A percentile compares a stretch with the other conserved stretches of the same genome.
phyloP scores from a whole-genome alignment of 495 filamentous ascomycete species.

The Trypethelium eluteriae region DNA sequence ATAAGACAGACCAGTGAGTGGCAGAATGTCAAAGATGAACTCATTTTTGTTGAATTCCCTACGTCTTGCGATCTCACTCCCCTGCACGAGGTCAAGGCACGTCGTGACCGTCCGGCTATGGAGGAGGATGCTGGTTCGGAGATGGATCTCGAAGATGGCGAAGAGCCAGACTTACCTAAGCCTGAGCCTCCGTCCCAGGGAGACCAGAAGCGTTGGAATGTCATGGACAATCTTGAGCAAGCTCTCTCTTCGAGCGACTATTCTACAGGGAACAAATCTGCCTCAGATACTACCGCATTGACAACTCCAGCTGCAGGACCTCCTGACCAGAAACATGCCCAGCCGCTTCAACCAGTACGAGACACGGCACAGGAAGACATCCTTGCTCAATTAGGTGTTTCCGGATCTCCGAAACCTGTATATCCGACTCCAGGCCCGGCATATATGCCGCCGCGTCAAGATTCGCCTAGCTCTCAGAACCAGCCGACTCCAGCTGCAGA shows the following conservation, averaged over 20 bases:
- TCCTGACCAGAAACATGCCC: neutral
- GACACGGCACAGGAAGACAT: constrained; percentile 35
- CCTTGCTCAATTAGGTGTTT: constrained; percentile 34
- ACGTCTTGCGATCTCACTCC: constrained; percentile 17
- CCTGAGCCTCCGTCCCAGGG: neutral
- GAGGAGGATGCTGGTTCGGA: constrained; percentile 16
- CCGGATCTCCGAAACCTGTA: constrained; percentile 34
- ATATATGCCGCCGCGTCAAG: constrained; percentile 5
- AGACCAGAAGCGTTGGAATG: constrained; percentile 22
- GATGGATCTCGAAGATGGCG: constrained; percentile 18
- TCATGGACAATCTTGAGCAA: constrained; percentile 33
- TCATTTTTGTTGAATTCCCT: constrained; percentile 31
- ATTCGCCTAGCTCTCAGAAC: neutral
- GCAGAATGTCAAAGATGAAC: constrained; percentile 31
- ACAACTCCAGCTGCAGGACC: constrained; percentile 8
- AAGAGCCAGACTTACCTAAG: constrained; percentile 3
- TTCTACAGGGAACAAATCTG: neutral
- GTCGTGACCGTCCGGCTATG: constrained; percentile 28
- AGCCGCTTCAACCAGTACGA: constrained; percentile 15
- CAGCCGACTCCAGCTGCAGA: neutral
- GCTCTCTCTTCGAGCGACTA: constrained; percentile 19
- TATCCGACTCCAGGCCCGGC: constrained; percentile 32
- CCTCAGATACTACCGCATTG: neutral
- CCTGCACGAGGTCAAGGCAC: constrained; percentile 26
- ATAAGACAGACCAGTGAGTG: constrained; percentile 34